Evolutionary conservation across 306 rosid genomes (phyloP).

Genomic region (Malus domestica): DNA sequence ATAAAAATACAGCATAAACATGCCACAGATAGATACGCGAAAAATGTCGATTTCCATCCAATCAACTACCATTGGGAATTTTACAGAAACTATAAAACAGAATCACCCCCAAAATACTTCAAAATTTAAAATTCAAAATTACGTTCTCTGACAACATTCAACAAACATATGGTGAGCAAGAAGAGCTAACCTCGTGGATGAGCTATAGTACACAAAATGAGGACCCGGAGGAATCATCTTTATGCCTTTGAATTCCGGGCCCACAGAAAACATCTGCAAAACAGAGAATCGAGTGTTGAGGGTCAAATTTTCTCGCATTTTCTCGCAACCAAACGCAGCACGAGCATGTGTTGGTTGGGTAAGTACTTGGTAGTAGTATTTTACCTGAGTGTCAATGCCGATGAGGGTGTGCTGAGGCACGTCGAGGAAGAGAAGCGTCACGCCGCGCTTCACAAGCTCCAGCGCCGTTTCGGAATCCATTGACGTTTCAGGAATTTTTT

Average conservation of each 20-base stretch:
- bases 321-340: neutral
- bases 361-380: neutral
- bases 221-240: slow-evolving; percentile 93
- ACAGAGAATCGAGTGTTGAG: neutral
- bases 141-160: neutral
- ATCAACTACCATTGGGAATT: neutral
- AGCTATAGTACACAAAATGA: slow-evolving; percentile 80
- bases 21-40: neutral
- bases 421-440: slow-evolving; percentile 66
- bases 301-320: neutral
- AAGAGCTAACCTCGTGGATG: slow-evolving; percentile 69
- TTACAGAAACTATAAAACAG: neutral
- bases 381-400: slow-evolving; percentile 81
- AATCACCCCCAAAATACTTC: neutral
- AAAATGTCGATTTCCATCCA: neutral
- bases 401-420: slow-evolving; percentile 76
- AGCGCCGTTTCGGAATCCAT: slow-evolving; percentile 67
- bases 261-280: slow-evolving; percentile 60
- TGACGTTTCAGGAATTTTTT: neutral
- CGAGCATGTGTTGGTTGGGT: neutral
- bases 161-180: neutral
- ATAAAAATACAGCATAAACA: neutral
- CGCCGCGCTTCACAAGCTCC: slow-evolving; percentile 65
- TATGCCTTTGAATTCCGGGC: slow-evolving; percentile 79
- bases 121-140: neutral